Conservation (phyloP, 768 basidiomycete species). For the Macrolepiota albuminosa region DNA sequence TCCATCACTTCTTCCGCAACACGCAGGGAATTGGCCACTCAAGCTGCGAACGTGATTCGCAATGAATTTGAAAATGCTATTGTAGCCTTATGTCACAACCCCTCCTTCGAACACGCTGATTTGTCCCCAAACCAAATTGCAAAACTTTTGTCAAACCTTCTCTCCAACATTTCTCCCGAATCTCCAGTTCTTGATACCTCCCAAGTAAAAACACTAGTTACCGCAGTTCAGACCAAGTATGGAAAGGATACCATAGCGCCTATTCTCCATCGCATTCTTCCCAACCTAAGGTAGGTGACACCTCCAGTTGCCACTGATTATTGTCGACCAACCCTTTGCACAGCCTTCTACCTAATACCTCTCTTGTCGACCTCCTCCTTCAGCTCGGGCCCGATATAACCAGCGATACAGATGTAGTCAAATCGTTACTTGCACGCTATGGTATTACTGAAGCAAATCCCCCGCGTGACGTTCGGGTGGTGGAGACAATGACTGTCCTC, state of each 20-base stretch:
- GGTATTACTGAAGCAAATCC: slow-evolving; percentile 69
- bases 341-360: slow-evolving; percentile 63
- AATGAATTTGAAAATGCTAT: slow-evolving; percentile 78
- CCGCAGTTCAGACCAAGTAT: slow-evolving; percentile 74
- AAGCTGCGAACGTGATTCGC: slow-evolving; percentile 64
- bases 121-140: slow-evolving; percentile 68
- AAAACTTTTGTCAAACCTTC: slow-evolving; percentile 76
- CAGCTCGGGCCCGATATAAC: slow-evolving; percentile 81
- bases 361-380: slow-evolving; percentile 70
- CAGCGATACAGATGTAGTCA: slow-evolving; percentile 63
- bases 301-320: neutral
- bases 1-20: slow-evolving; percentile 63
- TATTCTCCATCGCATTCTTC: slow-evolving; percentile 69
- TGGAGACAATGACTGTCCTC: slow-evolving; percentile 67
- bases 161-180: slow-evolving; percentile 67
- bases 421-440: slow-evolving; percentile 68
- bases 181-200: slow-evolving; percentile 64
- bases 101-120: slow-evolving; percentile 80
- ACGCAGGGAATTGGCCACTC: slow-evolving; percentile 54
- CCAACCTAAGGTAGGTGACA: slow-evolving; percentile 58
- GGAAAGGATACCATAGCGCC: slow-evolving; percentile 72
- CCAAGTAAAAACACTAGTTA: slow-evolving; percentile 72
- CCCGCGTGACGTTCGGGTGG: slow-evolving; percentile 63
- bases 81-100: slow-evolving; percentile 69
- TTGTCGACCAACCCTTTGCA: neutral